Base-by-base conservation (phyloP, 495 filamentous ascomycete genomes). In the Talaromyces nanjingensis region DNA sequence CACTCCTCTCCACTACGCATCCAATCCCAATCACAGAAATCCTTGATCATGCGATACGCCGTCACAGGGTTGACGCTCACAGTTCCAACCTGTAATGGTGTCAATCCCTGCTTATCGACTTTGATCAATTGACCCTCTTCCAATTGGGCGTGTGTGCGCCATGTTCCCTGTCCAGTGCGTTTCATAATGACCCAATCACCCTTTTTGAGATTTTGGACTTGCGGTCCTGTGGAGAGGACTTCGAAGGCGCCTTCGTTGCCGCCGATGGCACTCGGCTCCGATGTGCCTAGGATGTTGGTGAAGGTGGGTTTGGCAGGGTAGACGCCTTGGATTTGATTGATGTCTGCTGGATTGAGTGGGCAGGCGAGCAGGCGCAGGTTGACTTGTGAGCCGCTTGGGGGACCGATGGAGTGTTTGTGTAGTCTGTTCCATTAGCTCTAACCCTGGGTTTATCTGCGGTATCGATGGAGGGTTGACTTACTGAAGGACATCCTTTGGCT, bases 291-390 rank as follows among this genome's bases (percentile, higher is more conserved):
- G 1, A 82, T 69, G 6, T 82, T 83, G 31, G 84, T 83, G 75
- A 97, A 91, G 37, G 80, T 70, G 0, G 96, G 93, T 69, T 89
- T 89, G 62, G 85, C 84, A 65, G 92, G 92, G 81, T 99, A 99
- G n/a, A 93, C 89, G 58, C 96, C 94, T 78, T 98, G 93, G 72
- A 98, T 88, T 73, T 90, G 86, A 80, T 98, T 98, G 66, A 99
- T 89, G 80, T 99, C 94, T 64, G 94, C 92, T 25, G 94, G 94
- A 83, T 99, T 99, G 70, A 98, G 88, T 56, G 94, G 92, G 1
- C 91, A 86, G 55, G 92, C 88, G 69, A 98, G 89, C 66, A 96
- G 86, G 68, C 86, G 86, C 58, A 91, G 77, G 58, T 84, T 89
- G 45, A 90, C 81, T 68, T 85, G 77, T 42, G 80, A 77, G 29